These are phyloP conservation scores for Aspergillus viridinutans DNA, from an alignment of 2,329 filamentous ascomycete species.

Conservation along the genomic window DNA sequence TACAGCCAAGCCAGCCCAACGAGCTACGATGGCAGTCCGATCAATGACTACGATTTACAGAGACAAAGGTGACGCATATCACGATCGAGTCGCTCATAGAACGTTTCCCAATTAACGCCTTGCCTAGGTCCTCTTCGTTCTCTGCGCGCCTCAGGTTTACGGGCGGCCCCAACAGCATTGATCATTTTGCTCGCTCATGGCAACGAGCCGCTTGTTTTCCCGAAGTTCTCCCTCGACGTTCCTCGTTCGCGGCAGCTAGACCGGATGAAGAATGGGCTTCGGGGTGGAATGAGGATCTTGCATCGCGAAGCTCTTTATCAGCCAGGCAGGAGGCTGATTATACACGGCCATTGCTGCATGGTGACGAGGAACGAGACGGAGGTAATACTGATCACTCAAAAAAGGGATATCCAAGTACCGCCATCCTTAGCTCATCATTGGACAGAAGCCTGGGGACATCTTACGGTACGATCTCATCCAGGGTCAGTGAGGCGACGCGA, in stretches of 20 bases:
- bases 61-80: constrained; percentile 11
- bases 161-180: constrained; percentile 88
- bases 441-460: constrained; percentile 67
- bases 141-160: constrained; percentile 57
- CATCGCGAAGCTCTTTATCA: constrained; percentile 18
- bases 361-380: constrained; percentile 27
- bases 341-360: constrained; percentile 25
- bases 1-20: constrained; percentile 11
- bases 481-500: constrained; percentile 54
- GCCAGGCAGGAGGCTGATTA: constrained; percentile 25
- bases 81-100: background rate
- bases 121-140: constrained; percentile 34
- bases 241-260: constrained; percentile 64
- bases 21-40: constrained; percentile 30
- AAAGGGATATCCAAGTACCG: constrained; percentile 14
- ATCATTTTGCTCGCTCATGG: constrained; percentile 90
- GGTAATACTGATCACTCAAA: constrained; percentile 12
- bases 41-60: constrained; percentile 3
- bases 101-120: background rate
- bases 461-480: constrained; percentile 57
- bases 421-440: constrained; percentile 51
- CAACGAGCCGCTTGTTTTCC: constrained; percentile 83
- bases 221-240: constrained; percentile 77
- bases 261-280: constrained; percentile 44
- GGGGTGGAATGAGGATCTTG: constrained; percentile 17